These are phyloP conservation scores for Linderina pennispora DNA, from an alignment of 192 early-diverging fungal species.

Conservation along the genomic window DNA sequence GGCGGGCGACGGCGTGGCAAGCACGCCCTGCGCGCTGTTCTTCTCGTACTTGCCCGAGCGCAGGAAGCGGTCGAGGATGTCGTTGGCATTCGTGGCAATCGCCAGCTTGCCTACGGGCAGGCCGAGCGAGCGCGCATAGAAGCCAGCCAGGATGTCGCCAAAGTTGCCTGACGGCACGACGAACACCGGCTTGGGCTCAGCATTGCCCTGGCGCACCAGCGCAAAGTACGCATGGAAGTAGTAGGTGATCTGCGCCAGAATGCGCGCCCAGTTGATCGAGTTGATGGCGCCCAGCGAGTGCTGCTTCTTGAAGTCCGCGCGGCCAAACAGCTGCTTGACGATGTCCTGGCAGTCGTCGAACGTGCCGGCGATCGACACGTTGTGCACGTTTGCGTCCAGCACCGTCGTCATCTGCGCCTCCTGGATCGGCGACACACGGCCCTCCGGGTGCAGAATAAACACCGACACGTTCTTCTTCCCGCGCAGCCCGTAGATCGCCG, in stretches of 20 bases:
- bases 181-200: conserved; percentile 42
- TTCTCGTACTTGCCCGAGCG: conserved; percentile 76
- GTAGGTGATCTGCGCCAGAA: conserved; percentile 92
- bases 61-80: conserved; percentile 96
- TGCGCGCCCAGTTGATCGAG: conserved; percentile 99
- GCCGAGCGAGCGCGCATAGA: conserved; percentile 86
- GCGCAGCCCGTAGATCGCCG: conserved; percentile 93
- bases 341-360: conserved; percentile 99
- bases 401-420: conserved; percentile 99
- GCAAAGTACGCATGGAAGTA: conserved; percentile 93
- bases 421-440: conserved; percentile 88
- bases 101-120: conserved; percentile 76
- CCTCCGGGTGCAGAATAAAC: conserved; percentile 89
- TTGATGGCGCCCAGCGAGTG: conserved; percentile 91
- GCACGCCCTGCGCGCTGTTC: conserved; percentile 51
- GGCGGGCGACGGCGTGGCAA: conserved; percentile 83
- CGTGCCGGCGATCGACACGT: conserved; percentile 85
- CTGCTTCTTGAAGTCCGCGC: conserved; percentile 62
- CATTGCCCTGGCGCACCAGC: conserved; percentile 29
- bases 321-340: conserved; percentile 85
- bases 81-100: conserved; percentile 96
- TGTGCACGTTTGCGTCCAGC: conserved; percentile 88
- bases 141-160: conserved; percentile 91
- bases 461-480: conserved; percentile 89
- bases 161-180: conserved; percentile 98